Evolutionary conservation across 176 grass and related monocot species (phyloP).

Genomic region (Triticum turgidum): DNA sequence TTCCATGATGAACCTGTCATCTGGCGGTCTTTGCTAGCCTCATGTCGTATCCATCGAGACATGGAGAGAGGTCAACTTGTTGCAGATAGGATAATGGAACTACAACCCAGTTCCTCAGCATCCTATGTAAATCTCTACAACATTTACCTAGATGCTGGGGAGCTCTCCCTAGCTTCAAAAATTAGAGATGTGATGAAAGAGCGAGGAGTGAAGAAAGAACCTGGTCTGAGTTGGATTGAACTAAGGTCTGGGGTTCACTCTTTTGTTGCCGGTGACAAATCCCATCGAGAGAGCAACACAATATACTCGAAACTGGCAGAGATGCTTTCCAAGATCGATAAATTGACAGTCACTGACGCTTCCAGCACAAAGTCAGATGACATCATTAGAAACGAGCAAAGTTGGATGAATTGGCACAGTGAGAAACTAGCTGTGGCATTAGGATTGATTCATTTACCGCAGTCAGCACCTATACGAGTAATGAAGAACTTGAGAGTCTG

Average conservation of each 20-base stretch:
- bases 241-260: slow-evolving; percentile 56
- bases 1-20: slow-evolving; percentile 48
- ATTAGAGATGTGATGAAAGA: slow-evolving; percentile 71
- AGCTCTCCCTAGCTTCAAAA: slow-evolving; percentile 46
- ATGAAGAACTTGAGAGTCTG: slow-evolving; percentile 80
- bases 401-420: slow-evolving; percentile 53
- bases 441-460: slow-evolving; percentile 53
- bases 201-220: slow-evolving; percentile 72
- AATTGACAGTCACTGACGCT: neutral
- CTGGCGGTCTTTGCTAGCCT: slow-evolving; percentile 62
- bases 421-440: slow-evolving; percentile 67
- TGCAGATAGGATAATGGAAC: slow-evolving; percentile 50
- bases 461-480: slow-evolving; percentile 49
- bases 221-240: slow-evolving; percentile 72
- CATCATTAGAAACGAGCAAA: slow-evolving; percentile 14
- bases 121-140: slow-evolving; percentile 70
- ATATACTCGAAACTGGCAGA: slow-evolving; percentile 54
- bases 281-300: slow-evolving; percentile 48
- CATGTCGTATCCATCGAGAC: slow-evolving; percentile 67
- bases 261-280: slow-evolving; percentile 61
- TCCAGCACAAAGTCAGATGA: slow-evolving; percentile 10
- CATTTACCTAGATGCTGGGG: slow-evolving; percentile 60
- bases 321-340: slow-evolving; percentile 60
- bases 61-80: slow-evolving; percentile 47
- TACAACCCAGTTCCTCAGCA: slow-evolving; percentile 53